These are phyloP conservation scores for Candida berthetii DNA, from an alignment of 805 yeast genomes.

Conservation along the genomic window DNA sequence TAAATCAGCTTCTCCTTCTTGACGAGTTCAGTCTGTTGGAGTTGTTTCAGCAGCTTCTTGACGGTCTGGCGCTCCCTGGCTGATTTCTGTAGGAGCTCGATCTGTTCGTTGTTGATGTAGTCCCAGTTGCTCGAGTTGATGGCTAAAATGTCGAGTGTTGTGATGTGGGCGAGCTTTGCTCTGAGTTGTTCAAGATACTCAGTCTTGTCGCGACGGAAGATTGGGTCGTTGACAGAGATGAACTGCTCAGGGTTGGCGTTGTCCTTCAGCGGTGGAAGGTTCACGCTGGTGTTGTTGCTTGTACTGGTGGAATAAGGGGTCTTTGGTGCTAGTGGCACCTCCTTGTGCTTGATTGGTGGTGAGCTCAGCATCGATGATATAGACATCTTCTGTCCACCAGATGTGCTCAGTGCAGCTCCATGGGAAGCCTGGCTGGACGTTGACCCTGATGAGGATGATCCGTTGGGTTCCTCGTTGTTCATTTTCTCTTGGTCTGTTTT, in stretches of 20 bases:
- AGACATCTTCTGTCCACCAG: too few species aligned
- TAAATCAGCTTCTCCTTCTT: conserved; percentile 13
- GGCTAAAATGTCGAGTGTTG: conserved; percentile 18
- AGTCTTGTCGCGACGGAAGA: conserved; percentile 14
- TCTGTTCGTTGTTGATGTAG: conserved; percentile 17
- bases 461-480: too few species aligned
- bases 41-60: conserved; percentile 20
- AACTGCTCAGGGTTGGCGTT: not conserved
- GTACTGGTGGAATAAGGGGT: too few species aligned
- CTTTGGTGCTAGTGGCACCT: too few species aligned
- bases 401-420: too few species aligned
- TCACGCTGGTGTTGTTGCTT: too few species aligned
- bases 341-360: too few species aligned
- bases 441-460: too few species aligned
- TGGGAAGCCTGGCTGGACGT: too few species aligned
- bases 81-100: conserved; percentile 17
- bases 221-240: not conserved
- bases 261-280: too few species aligned
- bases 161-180: conserved; percentile 18
- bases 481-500: too few species aligned
- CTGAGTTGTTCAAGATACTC: conserved; percentile 14
- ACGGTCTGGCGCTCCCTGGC: conserved; percentile 19
- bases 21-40: conserved; percentile 16
- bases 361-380: too few species aligned
- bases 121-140: conserved; percentile 21